Conservation (phyloP, 2,329 filamentous ascomycete genomes). For the Beauveria medogensis region DNA sequence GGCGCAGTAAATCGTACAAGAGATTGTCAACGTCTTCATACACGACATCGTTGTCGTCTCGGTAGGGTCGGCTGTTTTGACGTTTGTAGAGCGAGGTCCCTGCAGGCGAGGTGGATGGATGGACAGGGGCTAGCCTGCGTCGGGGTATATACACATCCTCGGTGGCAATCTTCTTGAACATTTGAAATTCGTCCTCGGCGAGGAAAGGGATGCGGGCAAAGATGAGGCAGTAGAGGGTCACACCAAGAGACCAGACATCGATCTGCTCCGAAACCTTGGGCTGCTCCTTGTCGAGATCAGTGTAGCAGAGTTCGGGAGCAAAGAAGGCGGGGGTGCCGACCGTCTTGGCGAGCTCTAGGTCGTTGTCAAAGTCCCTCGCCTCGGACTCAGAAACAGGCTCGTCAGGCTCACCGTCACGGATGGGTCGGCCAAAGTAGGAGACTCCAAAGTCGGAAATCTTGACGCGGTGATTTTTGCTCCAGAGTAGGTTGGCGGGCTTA, state of each 20-base stretch:
- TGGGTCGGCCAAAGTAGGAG: slow-evolving; percentile 87
- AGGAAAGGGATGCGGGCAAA: slow-evolving; percentile 91
- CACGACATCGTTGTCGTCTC: slow-evolving; percentile 67
- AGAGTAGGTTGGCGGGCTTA: slow-evolving; percentile 83
- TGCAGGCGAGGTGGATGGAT: slow-evolving; percentile 48
- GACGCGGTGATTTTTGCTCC: slow-evolving; percentile 74
- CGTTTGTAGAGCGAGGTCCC: slow-evolving; percentile 48
- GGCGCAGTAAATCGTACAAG: slow-evolving; percentile 67
- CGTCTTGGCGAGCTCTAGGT: slow-evolving; percentile 93
- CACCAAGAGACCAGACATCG: slow-evolving; percentile 93
- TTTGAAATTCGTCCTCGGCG: slow-evolving; percentile 81
- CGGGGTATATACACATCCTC: slow-evolving; percentile 86
- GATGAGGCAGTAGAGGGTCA: slow-evolving; percentile 92
- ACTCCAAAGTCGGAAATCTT: slow-evolving; percentile 99
- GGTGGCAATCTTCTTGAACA: slow-evolving; percentile 87
- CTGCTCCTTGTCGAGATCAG: slow-evolving; percentile 60
- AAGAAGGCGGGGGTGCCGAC: slow-evolving; percentile 97
- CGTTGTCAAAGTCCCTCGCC: slow-evolving; percentile 80
- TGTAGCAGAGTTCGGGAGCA: slow-evolving; percentile 91
- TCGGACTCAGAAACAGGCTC: slow-evolving; percentile 72
- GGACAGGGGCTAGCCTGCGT: slow-evolving; percentile 69
- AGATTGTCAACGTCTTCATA: slow-evolving; percentile 83
- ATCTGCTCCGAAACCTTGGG: slow-evolving; percentile 86
- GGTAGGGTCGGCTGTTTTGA: slow-evolving; percentile 57
- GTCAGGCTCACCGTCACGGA: slow-evolving; percentile 72